A percentile compares a stretch with the other conserved stretches of the same genome.
Evolutionary conservation across 2,329 filamentous ascomycete species (phyloP).

Genomic region (Nemania sp.): DNA sequence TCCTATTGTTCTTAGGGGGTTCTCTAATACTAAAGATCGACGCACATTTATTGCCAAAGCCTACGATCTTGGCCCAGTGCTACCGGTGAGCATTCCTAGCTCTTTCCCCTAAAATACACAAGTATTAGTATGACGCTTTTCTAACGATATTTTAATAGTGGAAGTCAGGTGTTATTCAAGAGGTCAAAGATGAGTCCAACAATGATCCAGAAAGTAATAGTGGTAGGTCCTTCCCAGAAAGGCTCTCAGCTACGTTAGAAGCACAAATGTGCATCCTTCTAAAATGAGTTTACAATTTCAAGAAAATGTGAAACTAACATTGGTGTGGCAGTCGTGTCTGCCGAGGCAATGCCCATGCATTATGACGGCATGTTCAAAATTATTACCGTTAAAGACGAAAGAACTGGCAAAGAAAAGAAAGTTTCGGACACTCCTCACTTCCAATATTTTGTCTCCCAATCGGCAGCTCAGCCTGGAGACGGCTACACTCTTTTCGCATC

Average conservation of each 20-base stretch:
- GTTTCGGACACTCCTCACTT: constrained; percentile 15
- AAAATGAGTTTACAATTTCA: not conserved
- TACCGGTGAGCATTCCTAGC: not conserved
- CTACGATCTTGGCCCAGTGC: not conserved
- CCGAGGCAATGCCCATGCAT: constrained; percentile 21
- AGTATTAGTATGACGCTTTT: not conserved
- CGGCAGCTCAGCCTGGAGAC: not conserved
- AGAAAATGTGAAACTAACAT: not conserved
- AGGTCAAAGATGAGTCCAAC: constrained; percentile 13
- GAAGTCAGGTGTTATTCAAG: constrained; percentile 2
- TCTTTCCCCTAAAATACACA: not conserved
- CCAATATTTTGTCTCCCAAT: constrained; percentile 24
- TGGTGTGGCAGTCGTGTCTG: not conserved
- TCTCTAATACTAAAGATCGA: constrained; percentile 44
- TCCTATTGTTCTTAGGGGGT: constrained; percentile 64
- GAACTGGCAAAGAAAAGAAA: not conserved
- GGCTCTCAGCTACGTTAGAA: not conserved
- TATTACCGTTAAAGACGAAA: not conserved
- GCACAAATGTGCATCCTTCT: not conserved
- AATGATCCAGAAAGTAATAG: constrained; percentile 6
- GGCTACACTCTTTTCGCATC: constrained; percentile 32
- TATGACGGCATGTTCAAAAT: constrained; percentile 21
- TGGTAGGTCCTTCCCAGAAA: not conserved
- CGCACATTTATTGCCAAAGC: constrained; percentile 14
- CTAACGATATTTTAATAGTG: not conserved